A percentile compares a stretch with the other conserved stretches of the same genome.
These are phyloP conservation scores for Sphagnum tenellum DNA, from an alignment of 225 moss, liverwort and hornwort species.

Conservation along the genomic window DNA sequence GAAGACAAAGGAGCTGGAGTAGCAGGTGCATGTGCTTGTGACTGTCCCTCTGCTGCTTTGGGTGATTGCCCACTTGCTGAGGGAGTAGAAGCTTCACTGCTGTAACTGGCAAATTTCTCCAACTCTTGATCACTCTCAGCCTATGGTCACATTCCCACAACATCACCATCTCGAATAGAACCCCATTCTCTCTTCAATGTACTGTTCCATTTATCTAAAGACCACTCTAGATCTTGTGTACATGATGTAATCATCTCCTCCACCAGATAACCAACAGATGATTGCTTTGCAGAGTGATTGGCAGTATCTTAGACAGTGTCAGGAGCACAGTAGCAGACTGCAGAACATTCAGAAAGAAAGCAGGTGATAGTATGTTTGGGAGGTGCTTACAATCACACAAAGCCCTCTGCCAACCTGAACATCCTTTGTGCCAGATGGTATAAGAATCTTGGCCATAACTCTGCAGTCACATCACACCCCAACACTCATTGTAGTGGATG, in stretches of 20 bases:
- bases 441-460: slow-evolving; percentile 73
- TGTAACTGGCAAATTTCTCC: slow-evolving; percentile 55
- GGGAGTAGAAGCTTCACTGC: slow-evolving; percentile 14
- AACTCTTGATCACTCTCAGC: slow-evolving; percentile 61
- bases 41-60: slow-evolving; percentile 23
- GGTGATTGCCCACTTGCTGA: slow-evolving; percentile 9
- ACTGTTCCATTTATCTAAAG: no score
- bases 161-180: background rate
- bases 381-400: slow-evolving; percentile 72
- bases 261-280: background rate
- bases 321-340: no score
- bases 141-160: slow-evolving; percentile 17
- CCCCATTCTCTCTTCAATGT: no score
- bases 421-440: slow-evolving; percentile 78
- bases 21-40: slow-evolving; percentile 24
- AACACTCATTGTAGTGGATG: background rate
- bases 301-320: no score
- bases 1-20: slow-evolving; percentile 28
- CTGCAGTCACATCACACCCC: slow-evolving; percentile 23
- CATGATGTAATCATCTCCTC: background rate
- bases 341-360: no score
- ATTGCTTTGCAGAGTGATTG: background rate
- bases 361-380: no score
- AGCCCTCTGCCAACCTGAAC: slow-evolving; percentile 71
- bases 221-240: background rate